Evolutionary conservation across 306 rosid species (phyloP), one percentile per base, ranked within the genome.

Genomic region (Pyrus communis): DNA sequence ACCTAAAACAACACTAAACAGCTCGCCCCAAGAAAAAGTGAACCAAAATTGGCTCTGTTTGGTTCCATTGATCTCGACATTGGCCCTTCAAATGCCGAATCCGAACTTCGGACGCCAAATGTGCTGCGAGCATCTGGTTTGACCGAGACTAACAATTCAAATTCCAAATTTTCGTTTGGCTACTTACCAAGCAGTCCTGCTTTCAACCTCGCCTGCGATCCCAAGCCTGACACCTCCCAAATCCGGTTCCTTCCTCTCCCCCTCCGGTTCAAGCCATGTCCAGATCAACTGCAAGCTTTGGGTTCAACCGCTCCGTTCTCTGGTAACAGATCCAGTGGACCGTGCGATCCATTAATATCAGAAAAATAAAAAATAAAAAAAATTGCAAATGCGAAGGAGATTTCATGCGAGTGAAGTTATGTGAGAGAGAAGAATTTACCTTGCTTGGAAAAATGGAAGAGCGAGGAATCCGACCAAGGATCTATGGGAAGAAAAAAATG

Each of bases 381-480:
- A 2, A 28, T 28, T 28, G 63, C 49, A 31, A 35, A 35, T 66
- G 62, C 62, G 28, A 10, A 58, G 28, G 0, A 58, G 27, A n/a
- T 22, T 51, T 7, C 27, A 28, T 18, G 49, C 4, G 28, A 11
- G 28, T 35, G 22, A 19, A 19, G 60, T 62, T 12, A 5, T 9
- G 66, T 14, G 18, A 13, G 55, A 9, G 21, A 40, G 70, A 60
- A 3, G 15, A 43, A 45, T 27, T 3, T 63, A 75, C 78, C 78
- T 45, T 9, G 70, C 7, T 6, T 42, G 9, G 11, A 60, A 43
- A 45, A 46, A 7, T 30, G 78, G 78, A 75, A 23, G 78, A 74
- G 70, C 78, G 61, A 62, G 49, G 69, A 7, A 45, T 19, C 78
- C 78, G 70, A 61, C 70, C 70, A 27, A 62, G 70, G 70, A 74